Conservation (phyloP, 2,329 filamentous ascomycete genomes). For the Cordyceps cicadae region DNA sequence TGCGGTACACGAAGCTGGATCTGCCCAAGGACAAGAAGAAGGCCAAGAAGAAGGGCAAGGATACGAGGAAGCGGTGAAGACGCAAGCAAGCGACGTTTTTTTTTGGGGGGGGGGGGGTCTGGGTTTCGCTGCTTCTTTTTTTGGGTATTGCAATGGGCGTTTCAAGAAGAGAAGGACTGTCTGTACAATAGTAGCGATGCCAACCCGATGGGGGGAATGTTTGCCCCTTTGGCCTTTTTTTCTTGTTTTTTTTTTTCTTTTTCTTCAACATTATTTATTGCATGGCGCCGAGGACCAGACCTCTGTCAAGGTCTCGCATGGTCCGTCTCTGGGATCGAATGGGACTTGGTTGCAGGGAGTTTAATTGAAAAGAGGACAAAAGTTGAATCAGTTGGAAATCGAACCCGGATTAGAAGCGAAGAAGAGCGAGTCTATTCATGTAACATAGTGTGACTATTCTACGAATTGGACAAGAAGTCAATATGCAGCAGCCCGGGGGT, state of each 20-base stretch:
- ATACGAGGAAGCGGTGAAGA: slow-evolving; percentile 42
- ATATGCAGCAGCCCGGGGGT: too few species aligned
- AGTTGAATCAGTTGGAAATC: not conserved
- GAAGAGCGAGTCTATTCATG: not conserved
- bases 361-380: not conserved
- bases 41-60: slow-evolving; percentile 51
- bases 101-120: too few species aligned
- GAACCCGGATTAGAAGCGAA: not conserved
- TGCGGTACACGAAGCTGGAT: slow-evolving; percentile 52
- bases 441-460: not conserved
- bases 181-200: slow-evolving; percentile 8
- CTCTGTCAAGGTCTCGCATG: not conserved
- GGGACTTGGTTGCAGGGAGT: not conserved
- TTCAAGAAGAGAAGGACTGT: not conserved
- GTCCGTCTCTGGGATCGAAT: not conserved
- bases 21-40: slow-evolving; percentile 58
- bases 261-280: slow-evolving; percentile 1
- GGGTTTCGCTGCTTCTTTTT: not conserved
- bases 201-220: not conserved
- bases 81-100: not conserved
- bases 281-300: not conserved
- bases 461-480: too few species aligned
- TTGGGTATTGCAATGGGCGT: slow-evolving; percentile 2
- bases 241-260: not conserved
- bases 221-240: not conserved